Conservation (phyloP, 495 filamentous ascomycete genomes). For the Chaetomium fimeti region DNA sequence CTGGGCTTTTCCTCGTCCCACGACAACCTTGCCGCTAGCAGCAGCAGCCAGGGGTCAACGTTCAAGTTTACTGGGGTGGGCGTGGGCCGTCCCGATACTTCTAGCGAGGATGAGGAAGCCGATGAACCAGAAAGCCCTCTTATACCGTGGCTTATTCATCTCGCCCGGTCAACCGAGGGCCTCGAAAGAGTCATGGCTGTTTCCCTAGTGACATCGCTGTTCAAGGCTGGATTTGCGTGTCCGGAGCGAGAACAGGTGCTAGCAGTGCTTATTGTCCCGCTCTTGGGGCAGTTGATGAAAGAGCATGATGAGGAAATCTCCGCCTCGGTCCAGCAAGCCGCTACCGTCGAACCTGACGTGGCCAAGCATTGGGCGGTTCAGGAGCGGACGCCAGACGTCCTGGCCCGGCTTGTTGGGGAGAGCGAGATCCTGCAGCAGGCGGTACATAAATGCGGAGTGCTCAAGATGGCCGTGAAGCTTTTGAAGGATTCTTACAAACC, state of each 20-base stretch:
- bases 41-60: slow-evolving; percentile 28
- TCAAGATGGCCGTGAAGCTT: slow-evolving; percentile 70
- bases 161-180: slow-evolving; percentile 62
- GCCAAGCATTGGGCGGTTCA: slow-evolving; percentile 51
- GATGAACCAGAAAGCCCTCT: slow-evolving; percentile 76
- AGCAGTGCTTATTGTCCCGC: slow-evolving; percentile 66
- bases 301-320: slow-evolving; percentile 50
- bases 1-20: slow-evolving; percentile 50
- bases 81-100: slow-evolving; percentile 31
- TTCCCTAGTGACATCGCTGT: slow-evolving; percentile 72
- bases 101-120: slow-evolving; percentile 33
- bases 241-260: slow-evolving; percentile 60
- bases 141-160: slow-evolving; percentile 76
- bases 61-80: slow-evolving; percentile 36
- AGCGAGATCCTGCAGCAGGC: slow-evolving; percentile 74
- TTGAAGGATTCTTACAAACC: slow-evolving; percentile 66
- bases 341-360: slow-evolving; percentile 39
- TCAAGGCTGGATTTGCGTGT: slow-evolving; percentile 63
- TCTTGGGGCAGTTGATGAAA: slow-evolving; percentile 67
- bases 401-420: slow-evolving; percentile 76
- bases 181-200: slow-evolving; percentile 74
- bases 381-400: slow-evolving; percentile 69
- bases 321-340: slow-evolving; percentile 26
- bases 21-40: slow-evolving; percentile 31
- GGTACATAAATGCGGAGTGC: slow-evolving; percentile 72